Evolutionary conservation across 306 rosid species (phyloP).

Genomic region (Potentilla sterilis): DNA sequence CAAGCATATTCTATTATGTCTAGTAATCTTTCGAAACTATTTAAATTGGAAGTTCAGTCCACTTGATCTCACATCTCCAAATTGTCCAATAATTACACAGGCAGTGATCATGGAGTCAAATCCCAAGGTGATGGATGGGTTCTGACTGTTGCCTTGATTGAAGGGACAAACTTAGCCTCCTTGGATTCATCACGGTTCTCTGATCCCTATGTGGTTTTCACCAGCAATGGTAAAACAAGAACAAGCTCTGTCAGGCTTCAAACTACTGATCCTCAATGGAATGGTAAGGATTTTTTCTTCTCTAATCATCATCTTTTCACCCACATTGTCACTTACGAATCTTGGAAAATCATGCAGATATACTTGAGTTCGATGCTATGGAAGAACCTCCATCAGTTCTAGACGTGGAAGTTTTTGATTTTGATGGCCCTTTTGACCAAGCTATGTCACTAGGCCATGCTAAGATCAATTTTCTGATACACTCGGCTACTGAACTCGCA

Average conservation of each 20-base stretch:
- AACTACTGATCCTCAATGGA: conserved; percentile 78
- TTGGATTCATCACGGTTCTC: conserved; percentile 55
- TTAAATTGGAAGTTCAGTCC: conserved; percentile 15
- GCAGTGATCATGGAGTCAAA: conserved; percentile 81
- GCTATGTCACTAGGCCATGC: conserved; percentile 81
- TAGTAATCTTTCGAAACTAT: not conserved
- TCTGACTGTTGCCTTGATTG: conserved; percentile 74
- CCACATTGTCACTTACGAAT: conserved; percentile 1
- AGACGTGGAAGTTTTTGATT: conserved; percentile 75
- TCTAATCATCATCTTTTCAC: not conserved
- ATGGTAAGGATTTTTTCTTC: conserved; percentile 47
- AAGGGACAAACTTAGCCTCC: conserved; percentile 65
- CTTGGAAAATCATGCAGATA: conserved; percentile 50
- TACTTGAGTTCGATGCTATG: conserved; percentile 91
- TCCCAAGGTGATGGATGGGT: conserved; percentile 89
- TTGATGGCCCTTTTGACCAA: conserved; percentile 88
- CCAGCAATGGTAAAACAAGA: conserved; percentile 82
- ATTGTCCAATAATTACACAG: conserved; percentile 41
- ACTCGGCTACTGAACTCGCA: conserved; percentile 69
- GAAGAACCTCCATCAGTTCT: conserved; percentile 94
- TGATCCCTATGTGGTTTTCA: conserved; percentile 80
- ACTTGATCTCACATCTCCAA: conserved; percentile 10
- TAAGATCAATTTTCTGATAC: conserved; percentile 82
- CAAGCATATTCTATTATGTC: conserved; percentile 21
- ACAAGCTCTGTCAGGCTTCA: conserved; percentile 92